A percentile compares a stretch with the other conserved stretches of the same genome.
Conservation (phyloP, 1,284 basidiomycete species). For the Ustilago curta region DNA sequence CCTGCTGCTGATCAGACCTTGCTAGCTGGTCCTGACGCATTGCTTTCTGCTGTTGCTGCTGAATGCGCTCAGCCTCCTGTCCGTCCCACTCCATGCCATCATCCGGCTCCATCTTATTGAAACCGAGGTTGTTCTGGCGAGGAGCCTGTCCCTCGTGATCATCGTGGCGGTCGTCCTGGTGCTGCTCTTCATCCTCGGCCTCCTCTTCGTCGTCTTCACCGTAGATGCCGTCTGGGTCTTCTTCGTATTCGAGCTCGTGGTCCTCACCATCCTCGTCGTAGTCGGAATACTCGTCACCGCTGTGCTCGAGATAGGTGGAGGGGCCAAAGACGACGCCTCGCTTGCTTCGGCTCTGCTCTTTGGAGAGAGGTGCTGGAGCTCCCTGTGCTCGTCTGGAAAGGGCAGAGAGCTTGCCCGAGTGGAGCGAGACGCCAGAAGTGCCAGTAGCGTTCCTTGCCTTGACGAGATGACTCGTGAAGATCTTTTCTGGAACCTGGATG, state of each 20-base stretch:
- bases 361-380: constrained; percentile 44
- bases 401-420: constrained; percentile 67
- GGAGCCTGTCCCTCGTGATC: constrained; percentile 9
- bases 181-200: constrained; percentile 14
- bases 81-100: constrained; percentile 73
- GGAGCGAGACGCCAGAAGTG: constrained; percentile 50
- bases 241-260: constrained; percentile 55
- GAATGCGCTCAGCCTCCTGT: constrained; percentile 69
- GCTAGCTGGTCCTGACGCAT: constrained; percentile 28
- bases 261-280: constrained; percentile 61
- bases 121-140: constrained; percentile 15
- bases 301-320: constrained; percentile 66
- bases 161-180: constrained; percentile 5
- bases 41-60: constrained; percentile 53
- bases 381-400: constrained; percentile 61
- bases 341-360: constrained; percentile 54
- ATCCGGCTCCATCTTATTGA: constrained; percentile 71
- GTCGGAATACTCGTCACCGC: constrained; percentile 62
- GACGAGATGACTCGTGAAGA: constrained; percentile 60
- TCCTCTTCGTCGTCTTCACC: constrained; percentile 42
- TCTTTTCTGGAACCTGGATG: constrained; percentile 60
- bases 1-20: constrained; percentile 38
- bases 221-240: constrained; percentile 54
- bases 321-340: constrained; percentile 65
- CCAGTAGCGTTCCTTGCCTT: constrained; percentile 57